Base-by-base conservation (phyloP, 345 rosid genomes). In the Citrus maxima region DNA sequence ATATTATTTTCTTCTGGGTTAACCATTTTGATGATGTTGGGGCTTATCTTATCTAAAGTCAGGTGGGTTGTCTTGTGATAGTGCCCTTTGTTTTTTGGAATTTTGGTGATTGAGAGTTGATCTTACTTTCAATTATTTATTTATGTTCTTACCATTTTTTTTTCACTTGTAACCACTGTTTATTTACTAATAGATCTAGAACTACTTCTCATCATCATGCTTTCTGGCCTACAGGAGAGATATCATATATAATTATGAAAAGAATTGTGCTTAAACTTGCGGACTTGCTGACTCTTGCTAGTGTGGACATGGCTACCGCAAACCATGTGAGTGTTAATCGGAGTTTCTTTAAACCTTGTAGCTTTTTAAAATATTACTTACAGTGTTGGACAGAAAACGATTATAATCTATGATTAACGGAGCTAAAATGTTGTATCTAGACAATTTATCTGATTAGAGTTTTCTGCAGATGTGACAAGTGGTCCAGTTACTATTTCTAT, bases 191-290 rank as follows among this genome's bases (percentile, higher is more conserved):
- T 63, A 42, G 21, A 46, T 28, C 30, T 60, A 35, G 32, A 58
- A 59, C n/a, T 54, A 54, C 58, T 32, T 72, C 30, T 79, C 71
- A 63, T 79, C 73, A 67, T 71, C 74, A 58, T 77, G 24, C 62
- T 75, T 71, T 22, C 70, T 58, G 69, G 77, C 65, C 75, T 89
- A 82, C 83, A 92, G 99, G 98, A 65, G 87, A 80, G 61, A 58
- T 75, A 58, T 93, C 99, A 51, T 80, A 77, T 80, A 72, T 85
- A 69, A 89, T 84, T 80, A 87, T 92, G 91, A 88, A 82, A 82
- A 78, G 73, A 62, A 84, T 91, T 66, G 62, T 92, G 68, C 83
- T 88, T 72, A 89, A 91, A 85, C 96, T 95, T 81, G 97, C 92
- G 2, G 82, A 86, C 68, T 81, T 91, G 76, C 88, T 89, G 91